phyloP scores from a whole-genome alignment of 108 stramenopile species.

The Asterionellopsis glacialis region DNA sequence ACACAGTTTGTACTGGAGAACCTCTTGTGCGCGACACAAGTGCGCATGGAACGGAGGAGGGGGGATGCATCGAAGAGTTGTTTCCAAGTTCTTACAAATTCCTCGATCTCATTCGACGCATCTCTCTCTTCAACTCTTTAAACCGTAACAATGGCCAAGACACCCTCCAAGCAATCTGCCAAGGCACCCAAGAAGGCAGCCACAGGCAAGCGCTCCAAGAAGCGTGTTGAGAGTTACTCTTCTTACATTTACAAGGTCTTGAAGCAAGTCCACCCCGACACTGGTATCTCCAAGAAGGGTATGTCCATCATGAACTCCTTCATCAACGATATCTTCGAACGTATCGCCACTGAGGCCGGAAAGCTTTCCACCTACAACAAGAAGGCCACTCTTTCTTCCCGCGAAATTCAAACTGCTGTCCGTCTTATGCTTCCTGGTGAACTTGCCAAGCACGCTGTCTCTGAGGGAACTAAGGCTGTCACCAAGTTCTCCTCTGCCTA shows the following conservation, averaged over 20 bases:
- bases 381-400: constrained; percentile 87
- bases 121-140: not conserved
- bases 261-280: constrained; percentile 87
- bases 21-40: no score
- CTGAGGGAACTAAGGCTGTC: constrained; percentile 53
- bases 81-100: no score
- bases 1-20: no score
- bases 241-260: constrained; percentile 94
- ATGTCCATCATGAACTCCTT: constrained; percentile 97
- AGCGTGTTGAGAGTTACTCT: constrained; percentile 81
- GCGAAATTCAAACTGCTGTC: constrained; percentile 93
- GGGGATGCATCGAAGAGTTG: no score
- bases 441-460: constrained; percentile 88
- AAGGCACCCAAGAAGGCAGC: constrained; percentile 53
- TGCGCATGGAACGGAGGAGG: no score
- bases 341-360: constrained; percentile 85
- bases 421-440: constrained; percentile 92
- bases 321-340: constrained; percentile 93
- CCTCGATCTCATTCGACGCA: not conserved
- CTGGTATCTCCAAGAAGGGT: constrained; percentile 91
- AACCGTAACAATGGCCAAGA: constrained; percentile 53
- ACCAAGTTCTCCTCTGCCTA: constrained; percentile 55
- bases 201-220: constrained; percentile 48
- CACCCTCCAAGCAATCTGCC: constrained; percentile 64
- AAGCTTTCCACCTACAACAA: constrained; percentile 91